Conservation (phyloP, 805 yeast genomes). For the Scheffersomyces spartinae region DNA sequence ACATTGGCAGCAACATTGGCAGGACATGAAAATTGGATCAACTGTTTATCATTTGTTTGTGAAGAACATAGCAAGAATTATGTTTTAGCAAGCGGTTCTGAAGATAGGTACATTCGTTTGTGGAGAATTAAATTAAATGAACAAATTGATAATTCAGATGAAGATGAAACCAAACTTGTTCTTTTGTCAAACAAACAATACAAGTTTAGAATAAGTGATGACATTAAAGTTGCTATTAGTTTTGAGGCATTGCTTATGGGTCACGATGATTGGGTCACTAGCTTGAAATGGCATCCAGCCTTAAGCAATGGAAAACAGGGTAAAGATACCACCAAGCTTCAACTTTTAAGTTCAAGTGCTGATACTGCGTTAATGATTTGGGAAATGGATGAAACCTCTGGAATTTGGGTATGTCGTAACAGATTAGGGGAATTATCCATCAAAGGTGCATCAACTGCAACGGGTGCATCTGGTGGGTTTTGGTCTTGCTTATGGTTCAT, state of each 20-base stretch:
- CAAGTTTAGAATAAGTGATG: slow-evolving; percentile 32
- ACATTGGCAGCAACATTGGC: slow-evolving; percentile 41
- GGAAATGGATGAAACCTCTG: slow-evolving; percentile 79
- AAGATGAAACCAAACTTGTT: slow-evolving; percentile 38
- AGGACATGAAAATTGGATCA: slow-evolving; percentile 98
- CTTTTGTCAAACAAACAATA: slow-evolving; percentile 65
- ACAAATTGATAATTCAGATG: slow-evolving; percentile 44
- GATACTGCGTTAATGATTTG: slow-evolving; percentile 91
- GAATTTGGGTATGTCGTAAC: slow-evolving; percentile 77
- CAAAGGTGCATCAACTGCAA: slow-evolving; percentile 96
- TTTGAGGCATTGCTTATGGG: slow-evolving; percentile 95
- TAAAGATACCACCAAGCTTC: slow-evolving; percentile 24
- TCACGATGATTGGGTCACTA: slow-evolving; percentile 95
- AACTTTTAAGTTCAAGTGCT: slow-evolving; percentile 75
- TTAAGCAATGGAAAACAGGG: slow-evolving; percentile 2
- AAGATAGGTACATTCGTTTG: slow-evolving; percentile 81
- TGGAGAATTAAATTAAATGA: slow-evolving; percentile 67
- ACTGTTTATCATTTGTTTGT: slow-evolving; percentile 51
- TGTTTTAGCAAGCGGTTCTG: slow-evolving; percentile 80
- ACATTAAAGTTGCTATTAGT: slow-evolving; percentile 41
- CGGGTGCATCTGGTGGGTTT: slow-evolving; percentile 76
- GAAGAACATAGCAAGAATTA: slow-evolving; percentile 37
- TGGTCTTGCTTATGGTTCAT: slow-evolving; percentile 61
- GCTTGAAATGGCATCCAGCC: slow-evolving; percentile 68
- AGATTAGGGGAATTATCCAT: slow-evolving; percentile 87